Evolutionary conservation across 1,284 basidiomycete species (phyloP).

Genomic region (Cutaneotrichosporon dermatis): DNA sequence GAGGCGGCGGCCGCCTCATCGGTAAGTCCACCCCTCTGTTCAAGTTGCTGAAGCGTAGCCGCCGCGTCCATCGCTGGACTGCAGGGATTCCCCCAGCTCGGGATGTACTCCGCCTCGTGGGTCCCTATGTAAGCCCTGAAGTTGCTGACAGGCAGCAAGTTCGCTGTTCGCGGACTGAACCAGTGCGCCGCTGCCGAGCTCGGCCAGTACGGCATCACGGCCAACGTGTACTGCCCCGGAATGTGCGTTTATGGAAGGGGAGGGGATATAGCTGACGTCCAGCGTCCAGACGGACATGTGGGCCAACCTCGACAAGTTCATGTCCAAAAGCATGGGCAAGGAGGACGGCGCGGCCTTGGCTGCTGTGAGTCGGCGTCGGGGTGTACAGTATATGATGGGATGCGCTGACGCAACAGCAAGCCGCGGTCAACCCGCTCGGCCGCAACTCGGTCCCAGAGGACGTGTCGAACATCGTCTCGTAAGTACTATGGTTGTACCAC

Average conservation of each 20-base stretch:
- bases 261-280: too few species aligned
- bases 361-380: not conserved
- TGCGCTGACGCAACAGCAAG: not conserved
- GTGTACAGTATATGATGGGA: not conserved
- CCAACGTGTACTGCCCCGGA: conserved; percentile 38
- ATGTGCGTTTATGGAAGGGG: too few species aligned
- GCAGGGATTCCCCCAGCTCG: not conserved
- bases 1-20: conserved; percentile 50
- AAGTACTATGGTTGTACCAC: not conserved
- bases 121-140: not conserved
- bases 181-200: conserved; percentile 49
- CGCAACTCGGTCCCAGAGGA: conserved; percentile 9
- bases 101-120: not conserved
- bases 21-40: conserved; percentile 13
- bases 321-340: not conserved
- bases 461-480: not conserved
- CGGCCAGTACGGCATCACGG: conserved; percentile 52
- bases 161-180: conserved; percentile 51
- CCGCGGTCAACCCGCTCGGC: not conserved
- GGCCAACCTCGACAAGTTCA: conserved; percentile 19
- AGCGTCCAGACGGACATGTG: conserved; percentile 49
- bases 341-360: not conserved
- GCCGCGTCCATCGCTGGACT: not conserved
- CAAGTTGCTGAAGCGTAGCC: not conserved
- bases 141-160: conserved; percentile 41